Percentiles rank a stretch among this genome's conserved stretches.
These are phyloP conservation scores for Rhodotorula paludigena DNA, from an alignment of 768 basidiomycete genomes.

Conservation along the genomic window DNA sequence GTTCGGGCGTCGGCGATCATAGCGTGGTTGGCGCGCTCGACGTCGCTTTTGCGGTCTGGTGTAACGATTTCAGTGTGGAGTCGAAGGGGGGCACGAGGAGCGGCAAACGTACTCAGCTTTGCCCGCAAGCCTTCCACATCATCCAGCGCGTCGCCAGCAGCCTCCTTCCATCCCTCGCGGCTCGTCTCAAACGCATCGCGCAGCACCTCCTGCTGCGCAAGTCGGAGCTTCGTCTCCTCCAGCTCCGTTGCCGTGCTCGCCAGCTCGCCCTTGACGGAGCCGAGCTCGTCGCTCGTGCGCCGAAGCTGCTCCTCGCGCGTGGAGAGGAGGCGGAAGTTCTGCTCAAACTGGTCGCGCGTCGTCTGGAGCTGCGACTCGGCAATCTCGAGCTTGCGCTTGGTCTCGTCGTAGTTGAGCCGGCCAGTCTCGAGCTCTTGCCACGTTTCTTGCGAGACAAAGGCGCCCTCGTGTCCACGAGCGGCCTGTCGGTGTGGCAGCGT, in stretches of 20 bases:
- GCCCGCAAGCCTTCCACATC: constrained; percentile 29
- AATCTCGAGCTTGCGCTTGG: constrained; percentile 73
- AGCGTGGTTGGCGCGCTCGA: constrained; percentile 19
- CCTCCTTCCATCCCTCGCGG: constrained; percentile 40
- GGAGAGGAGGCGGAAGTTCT: constrained; percentile 71
- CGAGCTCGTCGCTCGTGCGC: constrained; percentile 57
- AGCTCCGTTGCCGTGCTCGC: constrained; percentile 59
- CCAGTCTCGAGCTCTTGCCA: constrained; percentile 75
- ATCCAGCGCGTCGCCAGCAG: constrained; percentile 7
- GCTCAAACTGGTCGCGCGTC: constrained; percentile 84
- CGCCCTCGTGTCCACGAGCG: constrained; percentile 91
- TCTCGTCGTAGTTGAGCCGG: constrained; percentile 73
- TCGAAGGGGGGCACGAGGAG: not conserved
- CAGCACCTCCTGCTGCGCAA: constrained; percentile 75
- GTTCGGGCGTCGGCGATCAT: constrained; percentile 2
- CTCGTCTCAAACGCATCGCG: constrained; percentile 65
- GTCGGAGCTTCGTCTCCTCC: constrained; percentile 55
- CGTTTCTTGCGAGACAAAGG: constrained; percentile 83
- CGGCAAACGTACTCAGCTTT: constrained; percentile 23
- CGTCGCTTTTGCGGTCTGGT: constrained; percentile 20
- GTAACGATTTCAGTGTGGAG: too few relatives aligned
- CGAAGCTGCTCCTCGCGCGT: constrained; percentile 71
- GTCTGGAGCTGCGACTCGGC: constrained; percentile 74
- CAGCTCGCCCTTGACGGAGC: constrained; percentile 56
- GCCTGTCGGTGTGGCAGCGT: constrained; percentile 50